Evolutionary conservation across 2,329 filamentous ascomycete species (phyloP), one percentile per base, ranked within the genome.

Genomic region (Raffaelea arxii): DNA sequence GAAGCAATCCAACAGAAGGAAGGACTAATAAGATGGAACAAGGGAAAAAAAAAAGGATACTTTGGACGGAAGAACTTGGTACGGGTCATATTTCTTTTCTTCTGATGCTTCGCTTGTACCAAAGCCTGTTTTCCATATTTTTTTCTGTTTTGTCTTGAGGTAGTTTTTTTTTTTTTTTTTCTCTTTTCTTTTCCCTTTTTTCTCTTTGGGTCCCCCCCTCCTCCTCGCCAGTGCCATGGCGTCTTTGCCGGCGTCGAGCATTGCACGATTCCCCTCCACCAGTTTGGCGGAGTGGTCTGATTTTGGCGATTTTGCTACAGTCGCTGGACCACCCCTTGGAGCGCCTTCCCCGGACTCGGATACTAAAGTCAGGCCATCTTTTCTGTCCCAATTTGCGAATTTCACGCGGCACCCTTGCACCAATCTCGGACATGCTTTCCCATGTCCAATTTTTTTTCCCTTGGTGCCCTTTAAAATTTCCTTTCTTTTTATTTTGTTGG

Each of bases 191-290:
- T 32, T 32, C 27, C 16, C 10, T 16, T 16, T 32, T 9, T 32
- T 16, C 16, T 16, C 16, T 9, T 32, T 32, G 10, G 30, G 25
- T 19, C 7, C 11, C 32, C 25, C 19, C 22, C 14, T 12, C 10
- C n/a, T 25, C 19, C 19, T 19, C 35, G 25, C 25, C 25, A 41
- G 16, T 25, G 6, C 18, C 18, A 21, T 51, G 49, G 51, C 47
- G 51, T 46, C 39, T 50, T 43, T 27, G 49, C 43, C 43, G 41
- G 41, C 43, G 24, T 44, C 44, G 27, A 41, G 18, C 23, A 51
- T 54, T 51, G 53, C 30, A 53, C 53, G 53, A 52, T 53, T 52
- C 39, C 46, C 51, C 49, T 48, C 51, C 51, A 19, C 44, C 47
- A 46, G 43, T 32, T 37, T 42, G 43, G 16, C 14, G 43, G 41